Base-by-base conservation (phyloP, 2,329 filamentous ascomycete species). In the Ceratocystiopsis brevicomis region DNA sequence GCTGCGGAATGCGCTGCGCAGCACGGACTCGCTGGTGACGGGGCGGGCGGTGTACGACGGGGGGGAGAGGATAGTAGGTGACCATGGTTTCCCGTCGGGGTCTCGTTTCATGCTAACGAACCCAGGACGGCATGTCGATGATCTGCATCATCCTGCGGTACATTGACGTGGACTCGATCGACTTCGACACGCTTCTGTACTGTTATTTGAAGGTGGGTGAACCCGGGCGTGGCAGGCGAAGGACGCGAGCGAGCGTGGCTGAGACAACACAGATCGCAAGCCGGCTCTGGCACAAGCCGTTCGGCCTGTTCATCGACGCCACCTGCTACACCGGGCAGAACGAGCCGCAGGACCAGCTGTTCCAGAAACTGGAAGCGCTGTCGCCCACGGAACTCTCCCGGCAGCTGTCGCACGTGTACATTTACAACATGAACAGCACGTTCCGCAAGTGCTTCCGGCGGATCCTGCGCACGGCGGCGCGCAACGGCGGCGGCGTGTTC, bases 351-450 rank as follows among this genome's bases (percentile, higher is more conserved):
- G 77, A 81, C 52, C 71, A 76, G 16, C 58, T 81, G 2, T 76
- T 80, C 52, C 71, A 70, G 43, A 77, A 70, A 51, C 59, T 79
- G 10, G 75, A 80, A 52, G 59, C 70, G 12, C 63, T 81, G 3
- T 75, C 72, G 4, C 76, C 77, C 0, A 64, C 65, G 0, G 77
- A 81, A 51, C 56, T 81, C 38, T 65, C 69, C 2, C 65, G 64
- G 42, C 71, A 76, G 46, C 59, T 81, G 4, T 64, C 69, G 1
- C 66, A 75, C 35, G 66, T 79, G 37, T 81, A 81, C 49, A 65
- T 81, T 15, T 81, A 81, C 57, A 81, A 81, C 53, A 81, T 81
- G 76, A 81, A 81, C 52, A 79, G 72, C 52, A 69, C 74, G 12
- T 80, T 78, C 56, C 68, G 71, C 49, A 77, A 78, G 64, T 80